Conservation (phyloP, 139 green algal genomes). For the Picochlorum sp. region DNA sequence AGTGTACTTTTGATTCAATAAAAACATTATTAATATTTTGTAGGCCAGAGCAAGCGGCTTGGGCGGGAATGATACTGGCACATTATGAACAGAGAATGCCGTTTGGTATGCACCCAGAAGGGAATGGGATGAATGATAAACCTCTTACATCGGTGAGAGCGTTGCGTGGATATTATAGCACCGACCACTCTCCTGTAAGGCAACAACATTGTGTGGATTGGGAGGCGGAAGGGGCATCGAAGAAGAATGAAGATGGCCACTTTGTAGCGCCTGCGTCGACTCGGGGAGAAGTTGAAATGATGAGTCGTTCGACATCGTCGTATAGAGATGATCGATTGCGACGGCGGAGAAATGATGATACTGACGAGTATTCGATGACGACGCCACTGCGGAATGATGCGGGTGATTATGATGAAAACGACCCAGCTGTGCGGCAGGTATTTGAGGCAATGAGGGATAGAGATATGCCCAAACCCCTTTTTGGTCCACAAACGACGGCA, state of each 20-base stretch:
- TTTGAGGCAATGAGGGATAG: not conserved
- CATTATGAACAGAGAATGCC: constrained; percentile 31
- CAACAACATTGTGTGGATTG: too few species aligned
- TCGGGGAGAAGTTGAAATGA: constrained; percentile 10
- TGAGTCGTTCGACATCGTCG: not conserved
- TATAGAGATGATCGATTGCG: constrained; percentile 8
- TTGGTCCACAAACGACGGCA: not conserved
- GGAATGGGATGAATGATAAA: not conserved
- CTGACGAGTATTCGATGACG: not conserved
- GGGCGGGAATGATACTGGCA: constrained; percentile 53
- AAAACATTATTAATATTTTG: not conserved
- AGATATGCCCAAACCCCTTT: not conserved
- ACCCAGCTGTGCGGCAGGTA: not conserved
- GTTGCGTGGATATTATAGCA: constrained; percentile 37
- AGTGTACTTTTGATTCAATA: too few species aligned
- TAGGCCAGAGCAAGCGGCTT: constrained; percentile 40
- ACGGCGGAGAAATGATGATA: constrained; percentile 13
- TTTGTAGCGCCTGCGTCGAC: not conserved
- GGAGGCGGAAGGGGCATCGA: not conserved
- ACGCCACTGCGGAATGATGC: too few species aligned
- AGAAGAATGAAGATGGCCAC: not conserved
- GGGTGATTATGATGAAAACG: constrained; percentile 12
- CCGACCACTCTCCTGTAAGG: not conserved
- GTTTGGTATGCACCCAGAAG: not conserved
- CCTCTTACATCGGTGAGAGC: not conserved